Evolutionary conservation across 305 asterid genomes (phyloP), one percentile per base, ranked within the genome.

Genomic region (Solanum hybrid): DNA sequence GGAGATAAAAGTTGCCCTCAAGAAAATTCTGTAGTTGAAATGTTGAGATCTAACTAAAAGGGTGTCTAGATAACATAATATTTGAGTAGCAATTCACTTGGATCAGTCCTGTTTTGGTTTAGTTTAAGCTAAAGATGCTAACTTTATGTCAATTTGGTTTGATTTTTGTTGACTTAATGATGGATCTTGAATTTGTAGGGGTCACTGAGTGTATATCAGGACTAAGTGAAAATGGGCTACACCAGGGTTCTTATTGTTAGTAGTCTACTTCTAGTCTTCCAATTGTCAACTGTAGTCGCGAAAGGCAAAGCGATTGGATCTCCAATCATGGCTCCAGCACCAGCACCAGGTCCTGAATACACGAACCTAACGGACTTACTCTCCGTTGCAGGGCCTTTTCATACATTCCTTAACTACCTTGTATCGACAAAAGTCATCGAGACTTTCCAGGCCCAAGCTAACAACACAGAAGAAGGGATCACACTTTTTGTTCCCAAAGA

Each of bases 401-500:
- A 79, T 89, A 95, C 94, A 27, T 97, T 97, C 93, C 98, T 97
- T 57, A 89, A 91, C 91, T 94, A 93, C 81, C 96, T 96, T 1
- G 92, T 92, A 90, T 91, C 96, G 34, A 94, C 97, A 12, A 95
- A 95, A 90, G 94, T 95, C 33, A 86, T 95, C 5, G 96, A 95
- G 2, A 95, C 98, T 1, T 95, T 96, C 89, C 98, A 96, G 89
- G 92, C 93, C 91, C 96, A 94, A 91, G 99, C 99, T 39, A 95
- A 97, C 91, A 92, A 94, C 72, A 94, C 97, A 5, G 95, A 93
- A 0, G 95, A 96, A 90, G 99, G 98, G 51, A 93, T 97, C 87
- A 97, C 99, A 73, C 85, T 97, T n/a, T 97, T 97, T 33, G 98
- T 95, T 17, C 99, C 99, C 3, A 95, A 85, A 65, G 96, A 97